Evolutionary conservation across 306 rosid genomes (phyloP), one percentile per base, ranked within the genome.

Genomic region (Dicorynia guianensis): DNA sequence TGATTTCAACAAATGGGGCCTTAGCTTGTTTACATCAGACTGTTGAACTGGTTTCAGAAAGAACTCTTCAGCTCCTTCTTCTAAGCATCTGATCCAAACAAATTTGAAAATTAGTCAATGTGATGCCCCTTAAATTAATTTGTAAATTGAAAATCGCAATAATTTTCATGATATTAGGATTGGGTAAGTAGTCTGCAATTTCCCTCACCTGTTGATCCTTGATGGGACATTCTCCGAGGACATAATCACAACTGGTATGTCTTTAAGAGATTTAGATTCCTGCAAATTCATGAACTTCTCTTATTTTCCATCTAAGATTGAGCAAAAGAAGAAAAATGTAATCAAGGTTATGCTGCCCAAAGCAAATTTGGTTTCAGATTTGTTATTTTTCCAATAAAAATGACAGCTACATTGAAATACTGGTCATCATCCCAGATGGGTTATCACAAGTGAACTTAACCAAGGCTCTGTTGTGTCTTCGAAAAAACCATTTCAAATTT

Each of bases 221-320:
- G 97, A 82, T 61, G 98, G 98, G 15, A 83, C 87, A 81, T 93
- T 89, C 78, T 93, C 97, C 5, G 98, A 93, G 42, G 98, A 93
- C 97, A 91, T 91, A 69, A 93, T 91, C 71, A 93, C 96, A 53
- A 93, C 98, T 18, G 97, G 97, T 63, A 89, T 92, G 71, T 91
- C 96, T 85, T 83, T 91, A 55, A 91, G 86, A 77, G 88, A 84
- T 74, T 89, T 84, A 36, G 96, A 91, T 84, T 88, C 91, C 98
- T 91, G 87, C 74, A 86, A 67, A 85, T 52, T 64, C 79, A 71
- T 47, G 20, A 59, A 49, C 44, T 63, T 67, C 10, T 14, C 36
- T 82, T 69, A 67, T 4, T 72, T 54, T 78, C 30, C 30, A 25
- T 25, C 63, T 67, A 65, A 40, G 63, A 40, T 66, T 12, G 50